These are phyloP conservation scores for Phoenix dactylifera DNA, from an alignment of 176 grass and related monocot genomes.

Conservation along the genomic window DNA sequence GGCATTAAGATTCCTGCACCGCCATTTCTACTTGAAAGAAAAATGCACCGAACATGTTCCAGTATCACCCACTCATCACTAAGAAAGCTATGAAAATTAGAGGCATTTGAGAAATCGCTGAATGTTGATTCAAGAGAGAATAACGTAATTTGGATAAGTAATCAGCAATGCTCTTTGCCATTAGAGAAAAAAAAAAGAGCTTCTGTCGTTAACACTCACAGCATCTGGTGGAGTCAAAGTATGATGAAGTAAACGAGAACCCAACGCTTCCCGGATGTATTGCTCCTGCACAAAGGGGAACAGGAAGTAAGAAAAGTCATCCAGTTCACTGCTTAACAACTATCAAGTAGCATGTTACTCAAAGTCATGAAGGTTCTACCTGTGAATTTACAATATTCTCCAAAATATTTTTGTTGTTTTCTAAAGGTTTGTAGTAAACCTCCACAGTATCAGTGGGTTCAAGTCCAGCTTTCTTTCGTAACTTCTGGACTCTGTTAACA, in stretches of 20 bases:
- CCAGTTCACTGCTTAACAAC: no score
- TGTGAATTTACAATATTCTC: slow-evolving; percentile 77
- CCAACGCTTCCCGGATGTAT: slow-evolving; percentile 64
- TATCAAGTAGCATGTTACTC: no score
- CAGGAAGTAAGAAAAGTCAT: neutral
- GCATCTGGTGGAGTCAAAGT: slow-evolving; percentile 37
- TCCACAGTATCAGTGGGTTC: slow-evolving; percentile 87
- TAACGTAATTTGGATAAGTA: neutral
- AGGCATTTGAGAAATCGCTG: no score
- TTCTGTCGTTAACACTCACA: slow-evolving; percentile 30
- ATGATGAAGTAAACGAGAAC: slow-evolving; percentile 58
- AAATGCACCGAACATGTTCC: no score
- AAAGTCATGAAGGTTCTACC: slow-evolving; percentile 2
- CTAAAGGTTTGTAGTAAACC: slow-evolving; percentile 61
- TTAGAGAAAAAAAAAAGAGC: no score
- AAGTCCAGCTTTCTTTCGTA: slow-evolving; percentile 81
- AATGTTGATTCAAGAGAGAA: neutral
- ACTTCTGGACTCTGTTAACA: slow-evolving; percentile 94
- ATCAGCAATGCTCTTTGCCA: neutral
- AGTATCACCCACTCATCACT: no score
- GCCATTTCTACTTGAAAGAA: no score
- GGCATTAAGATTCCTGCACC: no score
- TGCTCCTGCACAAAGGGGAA: slow-evolving; percentile 42
- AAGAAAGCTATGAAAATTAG: no score
- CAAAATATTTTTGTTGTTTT: slow-evolving; percentile 30